Conservation (phyloP, 306 rosid genomes). For the Cicer cuneatum region DNA sequence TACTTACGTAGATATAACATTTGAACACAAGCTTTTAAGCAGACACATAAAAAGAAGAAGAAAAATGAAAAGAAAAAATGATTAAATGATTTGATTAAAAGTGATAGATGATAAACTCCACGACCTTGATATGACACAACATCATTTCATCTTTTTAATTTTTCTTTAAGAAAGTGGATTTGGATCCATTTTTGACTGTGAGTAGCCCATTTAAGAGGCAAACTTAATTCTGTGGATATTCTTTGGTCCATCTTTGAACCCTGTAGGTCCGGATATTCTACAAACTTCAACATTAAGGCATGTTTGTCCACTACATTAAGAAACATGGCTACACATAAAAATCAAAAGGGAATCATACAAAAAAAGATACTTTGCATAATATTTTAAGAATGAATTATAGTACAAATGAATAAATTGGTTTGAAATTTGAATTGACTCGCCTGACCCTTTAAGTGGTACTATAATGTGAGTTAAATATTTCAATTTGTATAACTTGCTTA, state of each 20-base stretch:
- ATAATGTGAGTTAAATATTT: too few species aligned
- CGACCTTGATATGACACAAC: background rate
- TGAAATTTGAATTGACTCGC: background rate
- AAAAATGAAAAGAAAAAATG: too few species aligned
- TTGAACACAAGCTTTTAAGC: too few species aligned
- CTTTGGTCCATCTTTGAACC: constrained; percentile 19
- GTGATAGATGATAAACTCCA: background rate
- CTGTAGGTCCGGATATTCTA: constrained; percentile 38
- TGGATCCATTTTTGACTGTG: constrained; percentile 44
- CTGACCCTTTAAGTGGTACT: too few species aligned
- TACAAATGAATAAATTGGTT: background rate
- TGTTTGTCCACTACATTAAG: constrained; percentile 41
- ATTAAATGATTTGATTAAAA: too few species aligned
- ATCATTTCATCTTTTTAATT: background rate
- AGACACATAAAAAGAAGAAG: too few species aligned
- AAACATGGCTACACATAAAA: constrained; percentile 25
- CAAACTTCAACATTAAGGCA: constrained; percentile 50
- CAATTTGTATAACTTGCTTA: too few species aligned
- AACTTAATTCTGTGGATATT: constrained; percentile 24
- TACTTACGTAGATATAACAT: too few species aligned
- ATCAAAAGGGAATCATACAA: background rate
- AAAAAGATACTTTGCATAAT: background rate
- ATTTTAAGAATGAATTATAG: background rate
- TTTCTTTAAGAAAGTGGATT: constrained; percentile 32
- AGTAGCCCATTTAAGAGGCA: constrained; percentile 51